These are phyloP conservation scores for Xylaria telfairii DNA, from an alignment of 495 filamentous ascomycete species.

Conservation along the genomic window DNA sequence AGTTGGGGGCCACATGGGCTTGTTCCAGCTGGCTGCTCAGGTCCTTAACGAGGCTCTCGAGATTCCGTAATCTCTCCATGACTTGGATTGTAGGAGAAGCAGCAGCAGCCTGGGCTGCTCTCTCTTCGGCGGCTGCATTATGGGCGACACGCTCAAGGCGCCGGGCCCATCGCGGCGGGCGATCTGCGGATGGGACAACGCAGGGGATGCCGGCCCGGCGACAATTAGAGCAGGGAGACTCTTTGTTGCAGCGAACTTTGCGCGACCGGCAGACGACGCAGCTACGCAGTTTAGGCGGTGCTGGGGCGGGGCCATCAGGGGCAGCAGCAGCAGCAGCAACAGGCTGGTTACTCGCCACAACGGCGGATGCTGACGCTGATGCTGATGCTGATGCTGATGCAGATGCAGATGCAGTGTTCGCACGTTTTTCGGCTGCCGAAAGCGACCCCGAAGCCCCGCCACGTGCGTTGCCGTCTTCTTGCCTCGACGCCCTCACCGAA, in stretches of 20 bases:
- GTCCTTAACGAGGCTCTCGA: slow-evolving; percentile 64
- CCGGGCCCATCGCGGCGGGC: slow-evolving; percentile 59
- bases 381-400: background rate
- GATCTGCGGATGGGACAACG: slow-evolving; percentile 54
- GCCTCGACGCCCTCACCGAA: background rate
- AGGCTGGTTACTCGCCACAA: background rate
- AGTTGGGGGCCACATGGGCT: slow-evolving; percentile 32
- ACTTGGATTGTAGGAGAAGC: slow-evolving; percentile 42
- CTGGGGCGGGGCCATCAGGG: slow-evolving; percentile 19
- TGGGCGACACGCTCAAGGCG: slow-evolving; percentile 45
- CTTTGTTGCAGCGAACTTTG: slow-evolving; percentile 69
- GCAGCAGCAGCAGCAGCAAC: background rate
- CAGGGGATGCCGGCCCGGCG: slow-evolving; percentile 62
- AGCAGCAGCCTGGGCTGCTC: slow-evolving; percentile 25
- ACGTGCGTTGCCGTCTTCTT: background rate
- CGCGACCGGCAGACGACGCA: slow-evolving; percentile 63
- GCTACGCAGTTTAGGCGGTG: slow-evolving; percentile 53
- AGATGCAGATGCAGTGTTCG: background rate
- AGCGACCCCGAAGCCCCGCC: slow-evolving; percentile 7
- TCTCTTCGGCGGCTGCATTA: slow-evolving; percentile 27
- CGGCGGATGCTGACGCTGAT: background rate
- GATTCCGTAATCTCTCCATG: slow-evolving; percentile 58
- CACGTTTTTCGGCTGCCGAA: slow-evolving; percentile 5
- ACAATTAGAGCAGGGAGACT: slow-evolving; percentile 64
- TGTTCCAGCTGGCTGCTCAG: slow-evolving; percentile 59